These are phyloP conservation scores for Parathielavia appendiculata DNA, from an alignment of 495 filamentous ascomycete genomes.

Conservation along the genomic window DNA sequence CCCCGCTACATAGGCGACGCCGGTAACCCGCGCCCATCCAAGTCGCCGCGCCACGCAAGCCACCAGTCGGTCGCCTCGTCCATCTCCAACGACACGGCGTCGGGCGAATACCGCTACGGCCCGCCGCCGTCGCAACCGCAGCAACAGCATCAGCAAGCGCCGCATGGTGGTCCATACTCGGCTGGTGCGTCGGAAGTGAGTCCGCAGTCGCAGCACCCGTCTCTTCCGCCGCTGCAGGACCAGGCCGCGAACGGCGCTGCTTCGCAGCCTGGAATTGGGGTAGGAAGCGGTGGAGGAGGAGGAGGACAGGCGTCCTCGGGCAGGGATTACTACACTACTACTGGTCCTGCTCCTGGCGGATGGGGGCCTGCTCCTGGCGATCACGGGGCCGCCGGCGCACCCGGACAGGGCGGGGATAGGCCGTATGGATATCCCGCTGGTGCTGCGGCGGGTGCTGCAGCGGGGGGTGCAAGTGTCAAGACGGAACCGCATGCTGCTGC, in stretches of 20 bases:
- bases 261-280: neutral
- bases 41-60: slow-evolving; percentile 49
- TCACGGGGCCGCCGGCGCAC: neutral
- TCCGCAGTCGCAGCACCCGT: neutral
- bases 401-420: slow-evolving; percentile 23
- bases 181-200: neutral
- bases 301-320: slow-evolving; percentile 30
- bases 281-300: neutral
- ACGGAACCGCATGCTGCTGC: slow-evolving; percentile 7
- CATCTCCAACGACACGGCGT: slow-evolving; percentile 40
- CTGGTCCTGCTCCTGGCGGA: slow-evolving; percentile 34
- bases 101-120: slow-evolving; percentile 47
- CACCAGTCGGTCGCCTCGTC: slow-evolving; percentile 43
- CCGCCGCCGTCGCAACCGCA: slow-evolving; percentile 27
- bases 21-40: slow-evolving; percentile 50
- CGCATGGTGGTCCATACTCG: neutral
- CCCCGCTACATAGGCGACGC: slow-evolving; percentile 45
- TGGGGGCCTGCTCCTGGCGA: slow-evolving; percentile 39
- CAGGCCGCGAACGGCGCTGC: neutral
- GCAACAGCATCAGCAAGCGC: neutral
- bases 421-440: slow-evolving; percentile 36
- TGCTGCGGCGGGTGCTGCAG: neutral
- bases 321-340: slow-evolving; percentile 38
- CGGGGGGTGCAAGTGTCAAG: slow-evolving; percentile 18
- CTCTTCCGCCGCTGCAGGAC: neutral